These are phyloP conservation scores for Colletotrichum horii DNA, from an alignment of 2,329 filamentous ascomycete genomes.

Conservation along the genomic window DNA sequence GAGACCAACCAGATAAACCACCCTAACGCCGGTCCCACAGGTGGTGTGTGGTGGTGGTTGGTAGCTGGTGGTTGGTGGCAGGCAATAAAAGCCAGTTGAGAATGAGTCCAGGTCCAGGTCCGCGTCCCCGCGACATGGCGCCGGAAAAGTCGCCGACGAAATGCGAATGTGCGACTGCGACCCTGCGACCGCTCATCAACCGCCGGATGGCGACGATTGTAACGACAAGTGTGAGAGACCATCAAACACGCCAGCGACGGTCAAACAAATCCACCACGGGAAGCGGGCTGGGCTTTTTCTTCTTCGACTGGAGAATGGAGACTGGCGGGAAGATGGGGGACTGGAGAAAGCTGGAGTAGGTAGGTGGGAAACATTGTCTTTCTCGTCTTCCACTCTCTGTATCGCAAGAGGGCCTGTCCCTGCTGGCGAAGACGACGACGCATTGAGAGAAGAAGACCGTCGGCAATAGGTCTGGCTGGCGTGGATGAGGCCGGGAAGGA, in stretches of 20 bases:
- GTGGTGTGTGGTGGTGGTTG: background rate
- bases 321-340: background rate
- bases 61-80: background rate
- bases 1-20: background rate
- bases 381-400: background rate
- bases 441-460: background rate
- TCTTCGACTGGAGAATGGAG: background rate
- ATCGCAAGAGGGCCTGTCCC: background rate
- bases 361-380: background rate
- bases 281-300: background rate
- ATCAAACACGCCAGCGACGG: background rate
- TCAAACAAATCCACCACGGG: background rate
- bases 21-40: background rate
- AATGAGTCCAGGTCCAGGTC: background rate
- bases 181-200: conserved; percentile 2
- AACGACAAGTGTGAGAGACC: conserved; percentile 3
- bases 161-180: background rate
- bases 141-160: background rate
- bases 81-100: background rate
- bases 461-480: background rate
- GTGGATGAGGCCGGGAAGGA: background rate
- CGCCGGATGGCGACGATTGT: background rate
- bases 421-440: background rate
- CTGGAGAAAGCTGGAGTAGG: background rate
- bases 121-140: background rate